Conservation (phyloP, 495 filamentous ascomycete genomes). For the Penicillium samsonianum region DNA sequence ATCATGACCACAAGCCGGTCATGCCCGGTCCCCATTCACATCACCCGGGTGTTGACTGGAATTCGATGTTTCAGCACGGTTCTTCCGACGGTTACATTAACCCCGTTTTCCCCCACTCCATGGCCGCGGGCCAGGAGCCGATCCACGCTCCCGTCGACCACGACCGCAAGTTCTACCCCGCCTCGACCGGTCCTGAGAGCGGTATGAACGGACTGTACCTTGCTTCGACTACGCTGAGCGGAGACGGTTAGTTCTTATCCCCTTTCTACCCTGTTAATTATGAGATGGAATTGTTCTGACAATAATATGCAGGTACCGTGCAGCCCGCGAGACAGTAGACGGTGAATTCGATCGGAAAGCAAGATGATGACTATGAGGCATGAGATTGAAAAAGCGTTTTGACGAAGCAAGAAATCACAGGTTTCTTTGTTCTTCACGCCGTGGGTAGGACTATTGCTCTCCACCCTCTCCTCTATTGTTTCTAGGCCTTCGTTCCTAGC, state of each 20-base stretch:
- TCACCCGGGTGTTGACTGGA: conserved; percentile 62
- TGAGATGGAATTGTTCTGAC: background rate
- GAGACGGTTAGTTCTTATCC: conserved; percentile 44
- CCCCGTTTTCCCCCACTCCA: conserved; percentile 58
- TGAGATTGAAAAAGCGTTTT: conserved; percentile 14
- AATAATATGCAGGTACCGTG: conserved; percentile 38
- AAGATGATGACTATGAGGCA: conserved; percentile 16
- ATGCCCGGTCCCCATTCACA: conserved; percentile 46
- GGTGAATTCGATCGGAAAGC: conserved; percentile 17
- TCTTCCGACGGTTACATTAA: conserved; percentile 61
- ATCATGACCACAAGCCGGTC: conserved; percentile 46
- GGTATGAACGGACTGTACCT: conserved; percentile 51
- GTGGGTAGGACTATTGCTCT: conserved; percentile 18
- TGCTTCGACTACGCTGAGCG: conserved; percentile 48
- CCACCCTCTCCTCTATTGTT: conserved; percentile 8
- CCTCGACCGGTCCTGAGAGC: conserved; percentile 45
- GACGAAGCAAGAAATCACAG: background rate
- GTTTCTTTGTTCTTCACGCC: conserved; percentile 7
- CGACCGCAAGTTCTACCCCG: conserved; percentile 50
- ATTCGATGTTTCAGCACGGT: conserved; percentile 71
- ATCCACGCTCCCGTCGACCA: conserved; percentile 49
- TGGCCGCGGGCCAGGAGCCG: conserved; percentile 47
- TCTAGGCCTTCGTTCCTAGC: conserved; percentile 6
- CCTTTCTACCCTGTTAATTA: background rate
- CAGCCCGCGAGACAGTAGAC: conserved; percentile 49